Evolutionary conservation across 805 yeast genomes (phyloP), one percentile per base, ranked within the genome.

Genomic region (Torulaspora indica): DNA sequence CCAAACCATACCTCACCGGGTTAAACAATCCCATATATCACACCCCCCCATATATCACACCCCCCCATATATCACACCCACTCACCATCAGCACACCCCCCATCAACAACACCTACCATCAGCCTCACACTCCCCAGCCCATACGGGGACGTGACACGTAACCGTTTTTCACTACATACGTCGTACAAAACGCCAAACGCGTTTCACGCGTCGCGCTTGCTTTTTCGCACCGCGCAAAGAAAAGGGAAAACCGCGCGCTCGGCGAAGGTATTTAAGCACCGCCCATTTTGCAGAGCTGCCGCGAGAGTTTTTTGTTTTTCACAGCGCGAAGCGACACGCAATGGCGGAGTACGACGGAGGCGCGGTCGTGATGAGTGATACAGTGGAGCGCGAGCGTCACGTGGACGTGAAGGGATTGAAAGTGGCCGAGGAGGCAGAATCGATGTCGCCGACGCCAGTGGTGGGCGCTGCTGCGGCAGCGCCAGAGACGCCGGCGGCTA

Each of bases 281-380:
- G 34, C 17, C 20, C 27, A 30, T 40, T 28, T 35, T 20, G 22
- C 22, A 4, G 5, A 20, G 22, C 5, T 20, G 22, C 41, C 35
- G 47, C 46, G 46, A 39, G 52, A n/a, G 44, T 42, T 47, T 47
- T 12, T 12, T 25, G 10, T 25, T 25, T 25, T 25, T 25, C n/a
- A 12, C 5, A 12, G 28, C 22, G 30, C 61, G 22, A 61, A 45
- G 45, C 37, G 35, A 40, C 43, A 18, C 45, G 43, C 39, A 34
- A 45, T 43, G 38, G 53, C 47, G 29, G 56, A 20, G 27, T 34
- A 34, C 37, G 25, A 47, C 31, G 43, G 39, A 43, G 47, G 49
- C 38, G 52, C 46, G 17, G 18, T 48, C 35, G 36, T 38, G 38
- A 13, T 13, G 20, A 31, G 17, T 29, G 35, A 33, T 14, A 25